Base-by-base conservation (phyloP, 768 basidiomycete species). In the Lentinula edodes region DNA sequence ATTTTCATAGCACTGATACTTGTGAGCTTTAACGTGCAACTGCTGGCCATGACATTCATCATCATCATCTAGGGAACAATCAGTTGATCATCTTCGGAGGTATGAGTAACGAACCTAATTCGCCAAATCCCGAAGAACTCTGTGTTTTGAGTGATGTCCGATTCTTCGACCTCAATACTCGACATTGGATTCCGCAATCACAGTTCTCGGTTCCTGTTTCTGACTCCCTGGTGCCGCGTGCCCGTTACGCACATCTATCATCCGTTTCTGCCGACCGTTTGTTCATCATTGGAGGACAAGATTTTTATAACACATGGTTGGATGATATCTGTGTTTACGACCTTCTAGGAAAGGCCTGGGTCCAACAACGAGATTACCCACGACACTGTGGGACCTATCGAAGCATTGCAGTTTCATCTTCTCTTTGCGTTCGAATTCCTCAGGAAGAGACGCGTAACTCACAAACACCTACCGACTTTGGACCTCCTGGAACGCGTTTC, bases 301-400 rank as follows among this genome's bases (percentile, higher is more conserved):
- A 98, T 71, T 84, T 97, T 63, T 85, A 84, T 66, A 96, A 96
- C 68, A 88, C 89, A 52, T 98, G 95, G 90, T 80, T 96, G 28
- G 92, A 98, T 73, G 94, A 98, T 64, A 83, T 96, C 59, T 89
- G 92, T 70, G 90, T 96, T 6, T 95, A 89, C 65, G 94, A 98
- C 70, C 81, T 98, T 41, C 71, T 78, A 13, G 73, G 76, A 13
- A 84, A 84, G 70, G 77, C 80, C 6, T 98, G 96, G 95, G 81
- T 92, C 0, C 87, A 89, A 67, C 79, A 84, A 39, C 86, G 89
- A 53, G 84, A 86, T 62, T 94, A 94, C 67, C 90, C 91, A 1
- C 84, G 92, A n/a, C 94, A 98, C 74, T 94, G 93, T 70, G 96
- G 96, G 3, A 95, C 95, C 0, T 98, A 98, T 73, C 89, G 96